Evolutionary conservation across 352 stramenopile species (phyloP).

Genomic region (Aphanomyces astaci): DNA sequence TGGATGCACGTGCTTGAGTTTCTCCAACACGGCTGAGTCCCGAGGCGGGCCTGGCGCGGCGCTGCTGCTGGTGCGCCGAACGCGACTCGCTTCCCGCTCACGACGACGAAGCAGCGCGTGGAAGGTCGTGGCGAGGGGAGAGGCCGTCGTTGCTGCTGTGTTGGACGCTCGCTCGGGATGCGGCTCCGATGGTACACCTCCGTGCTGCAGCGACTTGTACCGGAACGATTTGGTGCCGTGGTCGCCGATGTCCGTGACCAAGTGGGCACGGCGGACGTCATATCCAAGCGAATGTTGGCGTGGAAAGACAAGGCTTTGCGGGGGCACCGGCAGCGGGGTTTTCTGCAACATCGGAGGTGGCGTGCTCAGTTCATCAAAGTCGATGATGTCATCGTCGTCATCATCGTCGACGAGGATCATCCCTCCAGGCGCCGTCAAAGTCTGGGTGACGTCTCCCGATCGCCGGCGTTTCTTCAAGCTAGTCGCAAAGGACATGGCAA

Average conservation of each 20-base stretch:
- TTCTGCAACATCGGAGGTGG: not conserved
- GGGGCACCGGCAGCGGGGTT: not conserved
- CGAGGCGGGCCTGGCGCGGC: not conserved
- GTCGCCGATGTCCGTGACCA: slow-evolving; percentile 22
- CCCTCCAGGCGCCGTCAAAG: not conserved
- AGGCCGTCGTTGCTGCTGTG: not conserved
- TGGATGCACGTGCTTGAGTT: slow-evolving; percentile 14
- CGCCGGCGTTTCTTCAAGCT: not conserved
- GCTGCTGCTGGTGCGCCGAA: not conserved
- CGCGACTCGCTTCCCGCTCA: not conserved
- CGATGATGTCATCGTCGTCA: slow-evolving; percentile 15
- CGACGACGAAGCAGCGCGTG: not conserved
- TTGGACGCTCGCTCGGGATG: not conserved
- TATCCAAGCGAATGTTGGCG: not conserved
- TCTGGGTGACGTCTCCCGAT: not conserved
- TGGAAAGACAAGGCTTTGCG: not conserved
- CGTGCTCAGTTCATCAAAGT: slow-evolving; percentile 19
- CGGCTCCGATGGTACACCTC: not conserved
- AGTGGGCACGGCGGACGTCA: slow-evolving; percentile 1
- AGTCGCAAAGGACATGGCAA: not conserved
- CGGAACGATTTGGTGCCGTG: slow-evolving; percentile 9
- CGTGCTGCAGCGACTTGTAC: slow-evolving; percentile 17
- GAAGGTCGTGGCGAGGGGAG: not conserved
- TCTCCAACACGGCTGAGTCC: not conserved
- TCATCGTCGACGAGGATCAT: slow-evolving; percentile 2